Conservation (phyloP, 2,329 filamentous ascomycete species). For the Colletotrichum tabaci region DNA sequence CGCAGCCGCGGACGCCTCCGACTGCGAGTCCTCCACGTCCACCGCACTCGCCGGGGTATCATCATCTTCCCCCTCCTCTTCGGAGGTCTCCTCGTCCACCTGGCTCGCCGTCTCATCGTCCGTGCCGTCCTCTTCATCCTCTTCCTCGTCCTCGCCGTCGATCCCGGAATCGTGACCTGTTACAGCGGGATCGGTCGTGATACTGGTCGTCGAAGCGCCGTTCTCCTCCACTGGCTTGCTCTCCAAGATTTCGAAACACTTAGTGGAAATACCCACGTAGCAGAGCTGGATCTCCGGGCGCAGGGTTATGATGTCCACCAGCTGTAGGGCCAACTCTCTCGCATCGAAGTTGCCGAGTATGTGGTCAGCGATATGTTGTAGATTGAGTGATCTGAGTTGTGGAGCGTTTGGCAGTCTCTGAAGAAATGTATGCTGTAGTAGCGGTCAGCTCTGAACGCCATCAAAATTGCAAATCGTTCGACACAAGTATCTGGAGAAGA, state of each 20-base stretch:
- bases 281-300: conserved; percentile 83
- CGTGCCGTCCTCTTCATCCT: conserved; percentile 54
- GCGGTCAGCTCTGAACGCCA: conserved; percentile 18
- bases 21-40: conserved; percentile 50
- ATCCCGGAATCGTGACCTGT: conserved; percentile 45
- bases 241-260: conserved; percentile 88
- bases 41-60: conserved; percentile 51
- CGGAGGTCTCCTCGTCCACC: conserved; percentile 50
- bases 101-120: conserved; percentile 52
- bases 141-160: conserved; percentile 53
- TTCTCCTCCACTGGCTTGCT: conserved; percentile 63
- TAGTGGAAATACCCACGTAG: conserved; percentile 82
- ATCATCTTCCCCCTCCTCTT: conserved; percentile 45
- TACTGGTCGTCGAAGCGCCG: conserved; percentile 42
- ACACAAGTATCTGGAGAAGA: neutral
- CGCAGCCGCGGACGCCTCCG: conserved; percentile 39
- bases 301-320: conserved; percentile 83
- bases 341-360: conserved; percentile 69
- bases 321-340: conserved; percentile 80
- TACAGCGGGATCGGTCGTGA: conserved; percentile 40
- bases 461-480: neutral
- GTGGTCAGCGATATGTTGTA: conserved; percentile 77
- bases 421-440: conserved; percentile 80
- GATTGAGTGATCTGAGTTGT: conserved; percentile 79
- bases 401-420: conserved; percentile 80